A percentile compares a stretch with the other conserved stretches of the same genome.
These are phyloP conservation scores for Sanghuangporus baumii DNA, from an alignment of 1,284 basidiomycete genomes.

Conservation along the genomic window DNA sequence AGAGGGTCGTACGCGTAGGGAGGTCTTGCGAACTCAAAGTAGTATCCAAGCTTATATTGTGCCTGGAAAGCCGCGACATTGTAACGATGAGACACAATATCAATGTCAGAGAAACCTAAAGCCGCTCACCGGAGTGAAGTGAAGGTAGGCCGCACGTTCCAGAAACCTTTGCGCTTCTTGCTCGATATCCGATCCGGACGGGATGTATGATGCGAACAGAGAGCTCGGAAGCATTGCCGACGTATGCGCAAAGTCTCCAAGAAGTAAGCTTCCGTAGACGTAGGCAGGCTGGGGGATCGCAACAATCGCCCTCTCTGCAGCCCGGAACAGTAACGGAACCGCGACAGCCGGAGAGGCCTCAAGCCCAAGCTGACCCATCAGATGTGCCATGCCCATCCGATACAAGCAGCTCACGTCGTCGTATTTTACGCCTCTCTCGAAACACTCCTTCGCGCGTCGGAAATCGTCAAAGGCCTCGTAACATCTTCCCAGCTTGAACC, in stretches of 20 bases:
- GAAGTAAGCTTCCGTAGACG: constrained; percentile 77
- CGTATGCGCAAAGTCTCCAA: constrained; percentile 58
- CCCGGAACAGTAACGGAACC: constrained; percentile 68
- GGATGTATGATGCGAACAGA: constrained; percentile 48
- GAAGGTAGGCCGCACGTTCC: constrained; percentile 80
- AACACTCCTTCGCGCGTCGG: constrained; percentile 71
- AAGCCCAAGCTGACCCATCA: constrained; percentile 81
- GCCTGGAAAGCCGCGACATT: constrained; percentile 27
- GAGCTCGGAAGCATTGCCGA: constrained; percentile 24
- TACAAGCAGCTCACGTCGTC: constrained; percentile 78
- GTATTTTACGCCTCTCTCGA: constrained; percentile 69
- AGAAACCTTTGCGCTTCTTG: constrained; percentile 55
- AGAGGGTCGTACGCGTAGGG: constrained; percentile 82
- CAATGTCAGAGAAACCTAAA: neutral
- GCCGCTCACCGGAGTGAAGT: constrained; percentile 87
- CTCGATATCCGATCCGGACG: constrained; percentile 34
- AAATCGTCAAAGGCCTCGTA: constrained; percentile 85
- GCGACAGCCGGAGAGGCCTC: constrained; percentile 50
- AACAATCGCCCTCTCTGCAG: constrained; percentile 69
- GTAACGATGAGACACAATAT: neutral
- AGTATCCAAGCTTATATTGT: constrained; percentile 93
- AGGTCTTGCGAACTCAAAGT: constrained; percentile 66
- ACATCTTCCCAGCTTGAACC: constrained; percentile 87
- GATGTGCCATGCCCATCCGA: constrained; percentile 85
- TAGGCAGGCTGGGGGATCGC: constrained; percentile 84